These are phyloP conservation scores for Debaryomyces coudertii DNA, from an alignment of 1,139 yeast species.

Conservation along the genomic window DNA sequence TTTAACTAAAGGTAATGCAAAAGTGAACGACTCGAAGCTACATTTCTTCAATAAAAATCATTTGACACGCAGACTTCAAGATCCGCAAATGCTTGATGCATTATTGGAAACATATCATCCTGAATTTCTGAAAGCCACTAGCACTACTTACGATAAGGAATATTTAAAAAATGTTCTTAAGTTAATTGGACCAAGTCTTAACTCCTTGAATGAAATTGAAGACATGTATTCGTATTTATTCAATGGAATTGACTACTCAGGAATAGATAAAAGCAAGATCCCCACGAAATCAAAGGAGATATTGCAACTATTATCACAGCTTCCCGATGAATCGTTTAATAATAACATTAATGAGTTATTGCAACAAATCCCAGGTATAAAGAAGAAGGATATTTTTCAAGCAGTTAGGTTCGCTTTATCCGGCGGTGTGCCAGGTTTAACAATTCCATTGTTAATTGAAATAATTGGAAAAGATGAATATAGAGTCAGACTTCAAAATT, in stretches of 20 bases:
- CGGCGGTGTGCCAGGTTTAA: conserved; percentile 72
- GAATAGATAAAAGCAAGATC: conserved; percentile 10
- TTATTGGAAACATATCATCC: conserved; percentile 36
- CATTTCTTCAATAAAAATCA: conserved; percentile 75
- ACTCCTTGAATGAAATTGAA: conserved; percentile 51
- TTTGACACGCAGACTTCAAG: conserved; percentile 41
- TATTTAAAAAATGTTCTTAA: conserved; percentile 30
- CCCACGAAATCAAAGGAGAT: conserved; percentile 17
- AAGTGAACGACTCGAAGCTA: conserved; percentile 79
- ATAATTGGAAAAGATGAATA: conserved; percentile 57
- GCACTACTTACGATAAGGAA: conserved; percentile 20
- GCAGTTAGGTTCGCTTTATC: conserved; percentile 71
- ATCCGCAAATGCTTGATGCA: conserved; percentile 32
- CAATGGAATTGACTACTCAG: conserved; percentile 37
- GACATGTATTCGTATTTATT: conserved; percentile 54
- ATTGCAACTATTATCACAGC: conserved; percentile 12
- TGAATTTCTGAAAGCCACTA: conserved; percentile 20
- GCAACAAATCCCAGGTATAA: conserved; percentile 17
- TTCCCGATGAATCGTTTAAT: conserved; percentile 11
- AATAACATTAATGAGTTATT: conserved; percentile 20
- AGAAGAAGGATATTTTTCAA: conserved; percentile 59
- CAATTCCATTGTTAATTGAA: conserved; percentile 60
- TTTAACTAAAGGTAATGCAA: conserved; percentile 90
- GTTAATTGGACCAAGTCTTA: conserved; percentile 43
- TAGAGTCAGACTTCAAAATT: conserved; percentile 36